Base-by-base conservation (phyloP, 2,329 filamentous ascomycete genomes). In the Thielaviopsis musarum region DNA sequence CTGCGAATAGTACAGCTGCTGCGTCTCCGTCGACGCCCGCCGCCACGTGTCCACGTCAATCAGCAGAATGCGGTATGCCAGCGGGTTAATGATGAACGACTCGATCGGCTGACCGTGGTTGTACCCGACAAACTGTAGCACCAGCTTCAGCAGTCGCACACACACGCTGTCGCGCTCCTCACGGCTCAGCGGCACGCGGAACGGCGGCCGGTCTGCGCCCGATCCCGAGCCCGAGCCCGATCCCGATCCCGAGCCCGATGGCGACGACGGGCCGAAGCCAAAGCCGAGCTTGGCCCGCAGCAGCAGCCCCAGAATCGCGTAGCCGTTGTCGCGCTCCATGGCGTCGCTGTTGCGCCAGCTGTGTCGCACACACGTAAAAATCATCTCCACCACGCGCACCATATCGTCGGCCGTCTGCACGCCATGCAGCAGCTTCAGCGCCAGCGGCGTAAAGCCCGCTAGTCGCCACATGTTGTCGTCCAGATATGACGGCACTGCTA, bases 301-400 rank as follows among this genome's bases (percentile, higher is more conserved):
- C 19, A 97, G 77, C 70, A 90, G 83, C 49, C 87, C 87, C 56
- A 98, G 73, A 41, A 97, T 87, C 26, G 88, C 86, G 68, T 96
- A 98, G 0, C 91, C 94, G 65, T 94, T 93, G 62, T 95, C 90
- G 66, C 88, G 84, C 70, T 98, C 93, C 87, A 98, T 96, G 26
- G 93, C 91, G 69, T 98, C 94, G 65, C 93, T 97, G 65, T 97
- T 97, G 64, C 93, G 82, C 93, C 94, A 98, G 68, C 87, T 97
- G 64, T 87, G 85, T 64, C 87, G 85, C 56, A 96, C 87, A 62
- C 88, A 88, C 64, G 87, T 82, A 63, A 96, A 90, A 26, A 95
- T 76, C 66, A 94, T 86, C 66, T 94, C 83, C 2, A 94, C 83
- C 1, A 91, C 84, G 58, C 87, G 80, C 10, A 91, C 73, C 28